phyloP scores from a whole-genome alignment of 306 rosid genomes.

The Fragaria nilgerrensis region DNA sequence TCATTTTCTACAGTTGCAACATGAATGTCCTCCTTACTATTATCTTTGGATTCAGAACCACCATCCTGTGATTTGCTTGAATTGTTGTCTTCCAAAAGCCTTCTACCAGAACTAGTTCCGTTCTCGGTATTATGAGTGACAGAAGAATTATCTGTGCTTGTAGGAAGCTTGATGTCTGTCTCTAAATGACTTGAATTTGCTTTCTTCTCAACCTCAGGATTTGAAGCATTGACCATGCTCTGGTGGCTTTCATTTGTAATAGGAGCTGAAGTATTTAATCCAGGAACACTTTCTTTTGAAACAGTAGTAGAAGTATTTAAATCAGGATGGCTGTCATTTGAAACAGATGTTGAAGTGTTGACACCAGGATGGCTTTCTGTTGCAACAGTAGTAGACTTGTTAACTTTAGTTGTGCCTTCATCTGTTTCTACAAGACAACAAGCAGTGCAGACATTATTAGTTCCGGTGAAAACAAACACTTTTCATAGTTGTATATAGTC shows the following conservation, averaged over 20 bases:
- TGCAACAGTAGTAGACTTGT: constrained; percentile 41
- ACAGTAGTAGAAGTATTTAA: constrained; percentile 39
- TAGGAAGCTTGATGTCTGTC: constrained; percentile 51
- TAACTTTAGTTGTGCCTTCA: constrained; percentile 35
- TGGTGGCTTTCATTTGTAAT: constrained; percentile 12
- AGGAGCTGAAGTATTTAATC: constrained; percentile 26
- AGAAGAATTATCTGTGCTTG: constrained; percentile 42
- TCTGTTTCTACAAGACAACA: constrained; percentile 47
- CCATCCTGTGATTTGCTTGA: constrained; percentile 51
- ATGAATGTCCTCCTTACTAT: constrained; percentile 41
- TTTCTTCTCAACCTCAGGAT: constrained; percentile 24
- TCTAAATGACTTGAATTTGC: constrained; percentile 38
- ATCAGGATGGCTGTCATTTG: constrained; percentile 16
- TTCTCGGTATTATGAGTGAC: constrained; percentile 38
- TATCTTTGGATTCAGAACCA: constrained; percentile 48
- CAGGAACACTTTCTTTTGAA: constrained; percentile 35
- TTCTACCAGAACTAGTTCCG: constrained; percentile 58
- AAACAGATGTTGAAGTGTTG: constrained; percentile 23
- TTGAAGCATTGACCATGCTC: constrained; percentile 16
- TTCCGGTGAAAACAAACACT: constrained; percentile 6
- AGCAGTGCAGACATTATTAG: constrained; percentile 17
- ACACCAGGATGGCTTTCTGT: constrained; percentile 30
- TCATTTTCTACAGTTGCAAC: constrained; percentile 76
- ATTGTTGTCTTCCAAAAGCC: constrained; percentile 67
- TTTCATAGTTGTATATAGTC: constrained; percentile 19